A percentile compares a stretch with the other conserved stretches of the same genome.
Evolutionary conservation across 805 yeast species (phyloP).

Genomic region (Candida berthetii): DNA sequence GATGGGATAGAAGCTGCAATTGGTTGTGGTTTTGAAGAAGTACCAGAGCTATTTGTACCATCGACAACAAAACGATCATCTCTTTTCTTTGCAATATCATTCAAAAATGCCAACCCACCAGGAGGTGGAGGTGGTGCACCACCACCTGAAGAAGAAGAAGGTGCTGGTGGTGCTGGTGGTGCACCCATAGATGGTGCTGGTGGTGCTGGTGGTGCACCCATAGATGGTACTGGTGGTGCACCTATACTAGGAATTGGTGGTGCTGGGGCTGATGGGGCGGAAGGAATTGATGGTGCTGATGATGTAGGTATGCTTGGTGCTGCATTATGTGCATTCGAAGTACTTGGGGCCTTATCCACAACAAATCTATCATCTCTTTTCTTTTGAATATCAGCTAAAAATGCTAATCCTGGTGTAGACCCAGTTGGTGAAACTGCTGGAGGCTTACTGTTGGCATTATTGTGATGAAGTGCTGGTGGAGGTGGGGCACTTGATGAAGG

Average conservation of each 20-base stretch:
- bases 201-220: slow-evolving; percentile 14
- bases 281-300: slow-evolving; percentile 21
- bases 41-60: slow-evolving; percentile 21
- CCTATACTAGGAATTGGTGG: slow-evolving; percentile 17
- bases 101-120: slow-evolving; percentile 36
- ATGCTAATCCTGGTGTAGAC: slow-evolving; percentile 24
- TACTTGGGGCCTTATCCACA: slow-evolving; percentile 22
- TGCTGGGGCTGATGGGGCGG: slow-evolving; percentile 17
- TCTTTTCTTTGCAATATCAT: slow-evolving; percentile 37
- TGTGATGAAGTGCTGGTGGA: slow-evolving; percentile 4
- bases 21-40: slow-evolving; percentile 5
- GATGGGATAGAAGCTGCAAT: slow-evolving; percentile 14
- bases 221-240: slow-evolving; percentile 16
- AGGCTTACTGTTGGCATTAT: slow-evolving; percentile 2
- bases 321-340: slow-evolving; percentile 15
- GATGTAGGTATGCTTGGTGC: slow-evolving; percentile 15
- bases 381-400: slow-evolving; percentile 37
- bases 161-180: slow-evolving; percentile 7
- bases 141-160: slow-evolving; percentile 8
- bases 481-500: slow-evolving; percentile 3
- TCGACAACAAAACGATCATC: slow-evolving; percentile 34
- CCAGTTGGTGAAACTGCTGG: slow-evolving; percentile 3
- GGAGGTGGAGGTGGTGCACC: slow-evolving; percentile 14
- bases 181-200: slow-evolving; percentile 12
- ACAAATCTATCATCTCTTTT: slow-evolving; percentile 35